Conservation (phyloP, 495 filamentous ascomycete genomes). For the Parmelia sp. region DNA sequence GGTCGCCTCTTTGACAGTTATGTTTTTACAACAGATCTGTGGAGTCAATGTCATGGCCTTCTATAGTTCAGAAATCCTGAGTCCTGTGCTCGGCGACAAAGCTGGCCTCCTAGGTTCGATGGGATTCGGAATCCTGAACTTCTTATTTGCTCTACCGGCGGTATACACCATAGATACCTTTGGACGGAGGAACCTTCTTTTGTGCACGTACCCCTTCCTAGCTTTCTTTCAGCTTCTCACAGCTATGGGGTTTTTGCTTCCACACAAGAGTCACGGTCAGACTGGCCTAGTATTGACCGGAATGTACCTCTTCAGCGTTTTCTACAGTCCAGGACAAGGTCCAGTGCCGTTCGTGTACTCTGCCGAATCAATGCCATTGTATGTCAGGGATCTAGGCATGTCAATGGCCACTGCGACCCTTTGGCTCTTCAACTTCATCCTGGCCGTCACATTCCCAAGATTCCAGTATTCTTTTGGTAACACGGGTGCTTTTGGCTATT, state of each 20-base stretch:
- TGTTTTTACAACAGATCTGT: conserved; percentile 49
- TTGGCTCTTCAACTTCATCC: conserved; percentile 48
- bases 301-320: conserved; percentile 41
- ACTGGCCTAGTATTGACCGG: conserved; percentile 46
- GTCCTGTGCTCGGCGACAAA: conserved; percentile 46
- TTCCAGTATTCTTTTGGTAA: conserved; percentile 45
- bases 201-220: conserved; percentile 61
- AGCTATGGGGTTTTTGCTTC: conserved; percentile 54
- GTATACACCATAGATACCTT: conserved; percentile 64
- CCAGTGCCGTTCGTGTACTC: conserved; percentile 39
- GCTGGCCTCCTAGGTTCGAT: conserved; percentile 46
- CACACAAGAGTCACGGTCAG: conserved; percentile 27
- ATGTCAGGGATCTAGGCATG: conserved; percentile 53
- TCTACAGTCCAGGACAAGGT: conserved; percentile 52
- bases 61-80: conserved; percentile 39
- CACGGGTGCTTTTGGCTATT: conserved; percentile 56
- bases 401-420: conserved; percentile 27
- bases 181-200: conserved; percentile 54
- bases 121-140: conserved; percentile 61
- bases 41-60: conserved; percentile 45
- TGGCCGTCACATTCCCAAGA: conserved; percentile 52
- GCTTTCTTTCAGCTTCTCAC: conserved; percentile 51
- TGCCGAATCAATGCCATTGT: conserved; percentile 52
- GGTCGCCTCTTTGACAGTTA: conserved; percentile 45
- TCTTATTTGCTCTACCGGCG: conserved; percentile 60